These are phyloP conservation scores for Ustilago vetiveriae DNA, from an alignment of 1,284 basidiomycete species.

Conservation along the genomic window DNA sequence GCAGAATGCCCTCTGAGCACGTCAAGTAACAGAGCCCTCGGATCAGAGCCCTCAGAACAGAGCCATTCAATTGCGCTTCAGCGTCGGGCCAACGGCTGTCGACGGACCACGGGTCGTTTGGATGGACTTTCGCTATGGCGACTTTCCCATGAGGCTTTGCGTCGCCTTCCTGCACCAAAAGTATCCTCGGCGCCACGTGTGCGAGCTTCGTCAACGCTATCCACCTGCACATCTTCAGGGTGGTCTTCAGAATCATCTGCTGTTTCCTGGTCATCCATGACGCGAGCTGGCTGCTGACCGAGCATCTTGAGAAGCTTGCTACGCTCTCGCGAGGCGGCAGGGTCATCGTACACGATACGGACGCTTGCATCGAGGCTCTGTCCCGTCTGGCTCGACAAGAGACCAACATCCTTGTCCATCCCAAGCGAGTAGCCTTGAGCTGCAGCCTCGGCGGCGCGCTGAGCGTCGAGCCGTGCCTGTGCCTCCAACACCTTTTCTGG, in stretches of 20 bases:
- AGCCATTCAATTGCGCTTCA: no score
- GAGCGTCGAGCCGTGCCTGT: slow-evolving; percentile 40
- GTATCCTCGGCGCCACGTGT: slow-evolving; percentile 21
- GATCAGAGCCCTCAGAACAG: no score
- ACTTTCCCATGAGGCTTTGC: slow-evolving; percentile 23
- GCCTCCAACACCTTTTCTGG: slow-evolving; percentile 42
- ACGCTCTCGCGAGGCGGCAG: slow-evolving; percentile 42
- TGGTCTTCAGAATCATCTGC: neutral
- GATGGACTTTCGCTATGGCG: slow-evolving; percentile 43
- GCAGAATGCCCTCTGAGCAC: no score
- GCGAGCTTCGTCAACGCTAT: neutral
- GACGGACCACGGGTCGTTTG: slow-evolving; percentile 36
- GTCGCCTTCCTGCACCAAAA: slow-evolving; percentile 18
- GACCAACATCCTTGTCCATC: slow-evolving; percentile 29
- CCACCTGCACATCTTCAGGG: slow-evolving; percentile 2
- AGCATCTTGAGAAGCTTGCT: slow-evolving; percentile 45
- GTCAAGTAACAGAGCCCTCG: no score
- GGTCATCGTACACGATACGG: slow-evolving; percentile 55
- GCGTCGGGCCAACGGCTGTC: slow-evolving; percentile 37
- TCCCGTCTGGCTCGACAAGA: slow-evolving; percentile 5
- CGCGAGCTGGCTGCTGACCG: slow-evolving; percentile 12
- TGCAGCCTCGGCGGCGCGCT: slow-evolving; percentile 41
- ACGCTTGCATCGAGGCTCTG: slow-evolving; percentile 30
- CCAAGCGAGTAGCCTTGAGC: slow-evolving; percentile 43
- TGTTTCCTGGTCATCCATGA: neutral